Percentiles rank a stretch among this genome's conserved stretches.
Conservation (phyloP, 2,329 filamentous ascomycete species). For the Exophiala lecanii-corni region DNA sequence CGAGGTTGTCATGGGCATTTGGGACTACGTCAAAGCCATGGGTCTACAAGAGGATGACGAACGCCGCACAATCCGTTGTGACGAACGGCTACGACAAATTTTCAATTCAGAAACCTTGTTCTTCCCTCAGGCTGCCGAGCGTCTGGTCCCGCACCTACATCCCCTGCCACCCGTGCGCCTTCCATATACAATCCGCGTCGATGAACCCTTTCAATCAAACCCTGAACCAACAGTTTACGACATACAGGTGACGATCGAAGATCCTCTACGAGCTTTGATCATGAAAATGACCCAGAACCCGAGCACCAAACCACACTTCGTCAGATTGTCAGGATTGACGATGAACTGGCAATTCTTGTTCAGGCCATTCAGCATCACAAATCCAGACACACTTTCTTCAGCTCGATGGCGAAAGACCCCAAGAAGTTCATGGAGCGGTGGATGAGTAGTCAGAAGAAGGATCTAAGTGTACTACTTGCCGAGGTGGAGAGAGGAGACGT, state of each 20-base stretch:
- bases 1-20: conserved; percentile 84
- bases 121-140: conserved; percentile 80
- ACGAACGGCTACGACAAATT: conserved; percentile 75
- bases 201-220: conserved; percentile 69
- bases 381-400: conserved; percentile 85
- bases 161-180: conserved; percentile 78
- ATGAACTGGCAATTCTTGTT: conserved; percentile 76
- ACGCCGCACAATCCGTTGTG: conserved; percentile 85
- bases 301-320: conserved; percentile 68
- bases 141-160: conserved; percentile 71
- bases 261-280: conserved; percentile 65
- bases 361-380: conserved; percentile 81
- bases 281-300: conserved; percentile 62
- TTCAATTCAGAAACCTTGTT: conserved; percentile 71
- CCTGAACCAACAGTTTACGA: conserved; percentile 84
- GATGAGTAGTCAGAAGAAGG: conserved; percentile 85
- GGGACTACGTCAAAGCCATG: conserved; percentile 88
- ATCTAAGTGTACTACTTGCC: conserved; percentile 81
- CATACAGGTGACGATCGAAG: conserved; percentile 76
- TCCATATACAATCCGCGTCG: conserved; percentile 88
- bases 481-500: conserved; percentile 64
- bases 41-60: conserved; percentile 91
- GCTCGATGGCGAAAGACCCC: conserved; percentile 72
- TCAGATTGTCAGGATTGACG: conserved; percentile 72
- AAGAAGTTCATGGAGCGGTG: conserved; percentile 79